Evolutionary conservation across 2,329 filamentous ascomycete genomes (phyloP).

Genomic region (Penicillium freii): DNA sequence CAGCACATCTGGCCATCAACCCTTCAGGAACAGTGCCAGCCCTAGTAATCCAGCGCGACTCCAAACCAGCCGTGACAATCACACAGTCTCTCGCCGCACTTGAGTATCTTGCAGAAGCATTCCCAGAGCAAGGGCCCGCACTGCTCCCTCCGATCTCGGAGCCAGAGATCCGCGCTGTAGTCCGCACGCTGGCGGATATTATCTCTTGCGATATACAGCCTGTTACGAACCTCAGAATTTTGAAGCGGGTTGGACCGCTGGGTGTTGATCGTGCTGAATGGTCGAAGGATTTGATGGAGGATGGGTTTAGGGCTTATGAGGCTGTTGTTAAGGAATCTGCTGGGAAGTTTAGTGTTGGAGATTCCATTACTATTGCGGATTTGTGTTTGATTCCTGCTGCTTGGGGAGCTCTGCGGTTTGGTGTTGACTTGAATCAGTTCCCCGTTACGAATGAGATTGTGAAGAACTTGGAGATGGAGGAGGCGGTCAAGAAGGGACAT

Average conservation of each 20-base stretch:
- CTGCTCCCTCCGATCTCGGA: conserved; percentile 53
- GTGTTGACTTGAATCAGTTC: conserved; percentile 53
- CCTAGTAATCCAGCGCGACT: conserved; percentile 43
- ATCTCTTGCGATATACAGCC: conserved; percentile 60
- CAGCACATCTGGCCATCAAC: conserved; percentile 51
- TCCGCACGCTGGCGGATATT: conserved; percentile 56
- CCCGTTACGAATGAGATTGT: conserved; percentile 50
- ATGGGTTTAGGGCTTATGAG: conserved; percentile 60
- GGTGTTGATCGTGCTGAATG: conserved; percentile 49
- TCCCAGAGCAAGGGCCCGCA: conserved; percentile 41
- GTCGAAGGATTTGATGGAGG: conserved; percentile 52
- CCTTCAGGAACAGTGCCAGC: conserved; percentile 57
- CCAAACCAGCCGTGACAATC: conserved; percentile 39
- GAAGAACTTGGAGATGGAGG: conserved; percentile 47
- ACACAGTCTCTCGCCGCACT: conserved; percentile 60
- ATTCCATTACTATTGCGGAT: conserved; percentile 58
- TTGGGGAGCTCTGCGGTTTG: conserved; percentile 57
- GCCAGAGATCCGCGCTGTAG: conserved; percentile 47
- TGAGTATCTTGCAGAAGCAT: conserved; percentile 61
- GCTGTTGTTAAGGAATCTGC: conserved; percentile 36
- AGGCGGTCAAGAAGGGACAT: conserved; percentile 53
- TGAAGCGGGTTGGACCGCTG: conserved; percentile 49
- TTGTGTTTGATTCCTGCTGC: conserved; percentile 58
- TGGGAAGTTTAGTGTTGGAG: conserved; percentile 56
- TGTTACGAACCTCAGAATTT: conserved; percentile 57